Evolutionary conservation across 805 yeast species (phyloP), one percentile per base, ranked within the genome.

Genomic region (Groenewaldozyma tartarivorans): DNA sequence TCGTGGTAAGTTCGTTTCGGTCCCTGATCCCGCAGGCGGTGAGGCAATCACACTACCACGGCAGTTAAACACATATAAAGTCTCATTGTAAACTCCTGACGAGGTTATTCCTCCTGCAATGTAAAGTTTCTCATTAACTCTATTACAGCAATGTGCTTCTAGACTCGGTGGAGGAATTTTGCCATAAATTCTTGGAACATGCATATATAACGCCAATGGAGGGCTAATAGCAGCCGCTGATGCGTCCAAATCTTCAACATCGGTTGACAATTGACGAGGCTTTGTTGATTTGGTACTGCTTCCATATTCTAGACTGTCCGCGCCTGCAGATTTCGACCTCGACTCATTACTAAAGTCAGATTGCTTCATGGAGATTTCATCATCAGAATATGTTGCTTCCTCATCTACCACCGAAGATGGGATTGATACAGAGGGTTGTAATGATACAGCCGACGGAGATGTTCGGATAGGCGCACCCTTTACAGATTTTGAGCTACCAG

Each of bases 131-230:
- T 41, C 39, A 9, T 39, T 35, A 11, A 51, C 43, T 9, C 42
- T 38, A 1, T 46, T 38, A 35, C 50, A 44, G 19, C 42, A 15
- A 39, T 52, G 55, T 18, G 53, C 56, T 15, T 43, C 27, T 13
- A 52, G 32, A 18, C 46, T 41, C 13, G 55, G 56, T 2, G 56
- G 55, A 26, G 41, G 40, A 3, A 24, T 31, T 5, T 21, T n/a
- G 36, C 56, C 56, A 41, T 40, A 51, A 29, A 52, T 45, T 17
- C 38, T 36, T 3, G 54, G 55, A n/a, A 42, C 44, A 33, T 51
- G 52, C 29, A 24, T 24, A 13, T 24, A 24, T 13, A 24, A 13
- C 29, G 29, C 7, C 11, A 24, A 13, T 9, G 29, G 29, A 9
- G 29, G 29, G 13, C 29, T 24, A 7, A 24, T 13, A 24, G 7